Conservation (phyloP, 202 grass and related monocot species). For the Sporobolus alterniflorus region DNA sequence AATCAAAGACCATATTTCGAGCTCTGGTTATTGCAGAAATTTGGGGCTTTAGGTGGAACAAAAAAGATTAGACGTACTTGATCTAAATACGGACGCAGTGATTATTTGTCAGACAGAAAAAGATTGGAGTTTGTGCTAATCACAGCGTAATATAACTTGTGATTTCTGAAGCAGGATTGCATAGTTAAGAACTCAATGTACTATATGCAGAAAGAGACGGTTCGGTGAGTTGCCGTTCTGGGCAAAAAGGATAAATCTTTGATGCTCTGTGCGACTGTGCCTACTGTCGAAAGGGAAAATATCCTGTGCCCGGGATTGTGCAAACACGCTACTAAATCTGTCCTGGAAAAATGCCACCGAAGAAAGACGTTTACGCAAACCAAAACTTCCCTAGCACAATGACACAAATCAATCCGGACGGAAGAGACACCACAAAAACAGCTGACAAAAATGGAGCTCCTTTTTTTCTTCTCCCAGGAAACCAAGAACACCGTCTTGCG, state of each 20-base stretch:
- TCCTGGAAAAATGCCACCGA: not conserved
- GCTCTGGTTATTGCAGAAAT: not conserved
- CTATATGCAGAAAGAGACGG: not conserved
- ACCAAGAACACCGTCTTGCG: not conserved
- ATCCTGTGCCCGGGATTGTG: not conserved
- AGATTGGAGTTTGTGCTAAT: not conserved
- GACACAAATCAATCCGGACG: not conserved
- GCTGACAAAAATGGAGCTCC: not conserved
- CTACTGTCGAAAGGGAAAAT: constrained; percentile 3
- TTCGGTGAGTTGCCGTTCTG: not conserved
- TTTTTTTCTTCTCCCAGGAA: not conserved
- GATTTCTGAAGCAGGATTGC: not conserved
- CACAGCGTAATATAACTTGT: not conserved
- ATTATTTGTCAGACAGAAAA: not conserved
- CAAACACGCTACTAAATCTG: not conserved
- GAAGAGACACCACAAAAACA: not conserved
- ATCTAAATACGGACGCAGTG: not conserved
- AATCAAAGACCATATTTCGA: not conserved
- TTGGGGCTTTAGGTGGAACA: not conserved
- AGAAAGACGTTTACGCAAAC: not conserved
- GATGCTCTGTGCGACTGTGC: not conserved
- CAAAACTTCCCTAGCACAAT: not conserved
- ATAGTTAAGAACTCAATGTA: constrained; percentile 6
- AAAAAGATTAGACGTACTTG: not conserved
- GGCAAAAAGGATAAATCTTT: not conserved